Evolutionary conservation across 805 yeast species (phyloP), one percentile per base, ranked within the genome.

Genomic region (Candida ipomoeae): DNA sequence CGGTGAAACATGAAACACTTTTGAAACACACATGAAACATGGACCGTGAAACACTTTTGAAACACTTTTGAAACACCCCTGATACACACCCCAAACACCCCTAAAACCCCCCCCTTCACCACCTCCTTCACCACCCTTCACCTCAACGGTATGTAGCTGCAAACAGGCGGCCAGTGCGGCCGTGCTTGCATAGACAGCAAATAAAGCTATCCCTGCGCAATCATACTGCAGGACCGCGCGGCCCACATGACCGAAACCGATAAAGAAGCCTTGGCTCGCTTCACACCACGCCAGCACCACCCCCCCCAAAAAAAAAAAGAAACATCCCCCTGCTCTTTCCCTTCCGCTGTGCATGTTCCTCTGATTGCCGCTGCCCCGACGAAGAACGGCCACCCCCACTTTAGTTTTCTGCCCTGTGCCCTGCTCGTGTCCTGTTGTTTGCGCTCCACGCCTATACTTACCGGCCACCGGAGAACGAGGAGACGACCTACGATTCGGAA

Each of bases 181-280:
- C 15, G 15, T 17, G 34, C 40, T 23, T 44, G 46, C 40, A 43
- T 44, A 31, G 14, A 35, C 40, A 44, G 46, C 46, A 44, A 44
- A 44, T 44, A 34, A 40, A 35, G 40, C 46, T 44, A 44, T 44
- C 40, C 46, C 46, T 44, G 46, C 46, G 46, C 46, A 44, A 44
- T 44, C 46, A 35, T 35, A 17, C 46, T 44, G 46, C 46, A 44
- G 33, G 40, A 23, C 21, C 32, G 40, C 40, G 20, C 46, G 26
- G 13, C 45, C 39, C 46, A 44, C 46, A 44, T 44, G 46, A 44
- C 46, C 46, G 40, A 20, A 40, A 17, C 40, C 40, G 46, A 44
- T 44, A 44, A 35, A 44, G 46, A 10, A 20, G 20, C 14, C 26
- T 18, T 32, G 20, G 8, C n/a, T 17, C 8, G 34, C 15, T 15